Conservation (phyloP, 345 rosid species). For the Balakata baccata region DNA sequence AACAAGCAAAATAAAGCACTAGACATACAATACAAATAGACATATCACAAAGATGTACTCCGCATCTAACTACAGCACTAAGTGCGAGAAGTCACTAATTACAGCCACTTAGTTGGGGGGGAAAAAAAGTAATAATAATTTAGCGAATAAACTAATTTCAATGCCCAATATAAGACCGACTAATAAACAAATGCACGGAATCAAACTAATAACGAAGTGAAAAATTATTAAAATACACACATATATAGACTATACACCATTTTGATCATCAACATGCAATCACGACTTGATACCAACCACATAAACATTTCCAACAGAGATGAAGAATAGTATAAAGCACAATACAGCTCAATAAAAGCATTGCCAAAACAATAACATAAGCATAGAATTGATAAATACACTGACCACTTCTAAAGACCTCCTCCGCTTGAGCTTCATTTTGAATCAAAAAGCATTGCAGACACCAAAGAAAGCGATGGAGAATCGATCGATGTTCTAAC, state of each 20-base stretch:
- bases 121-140: background rate
- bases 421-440: slow-evolving; percentile 76
- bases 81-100: background rate
- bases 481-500: slow-evolving; percentile 44
- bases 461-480: slow-evolving; percentile 41
- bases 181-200: background rate
- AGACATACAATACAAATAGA: background rate
- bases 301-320: background rate
- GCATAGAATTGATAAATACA: slow-evolving; percentile 3
- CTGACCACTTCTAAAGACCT: slow-evolving; percentile 84
- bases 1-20: background rate
- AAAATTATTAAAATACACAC: background rate
- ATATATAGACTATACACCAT: background rate
- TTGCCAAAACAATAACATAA: background rate
- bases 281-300: background rate
- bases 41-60: background rate
- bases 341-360: background rate
- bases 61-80: background rate
- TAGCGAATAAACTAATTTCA: background rate
- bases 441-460: slow-evolving; percentile 51
- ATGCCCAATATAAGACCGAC: background rate
- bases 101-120: background rate
- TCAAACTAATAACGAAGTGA: background rate
- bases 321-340: background rate
- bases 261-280: background rate